Evolutionary conservation across 768 basidiomycete genomes (phyloP), one percentile per base, ranked within the genome.

Genomic region (Suillus weaverae): DNA sequence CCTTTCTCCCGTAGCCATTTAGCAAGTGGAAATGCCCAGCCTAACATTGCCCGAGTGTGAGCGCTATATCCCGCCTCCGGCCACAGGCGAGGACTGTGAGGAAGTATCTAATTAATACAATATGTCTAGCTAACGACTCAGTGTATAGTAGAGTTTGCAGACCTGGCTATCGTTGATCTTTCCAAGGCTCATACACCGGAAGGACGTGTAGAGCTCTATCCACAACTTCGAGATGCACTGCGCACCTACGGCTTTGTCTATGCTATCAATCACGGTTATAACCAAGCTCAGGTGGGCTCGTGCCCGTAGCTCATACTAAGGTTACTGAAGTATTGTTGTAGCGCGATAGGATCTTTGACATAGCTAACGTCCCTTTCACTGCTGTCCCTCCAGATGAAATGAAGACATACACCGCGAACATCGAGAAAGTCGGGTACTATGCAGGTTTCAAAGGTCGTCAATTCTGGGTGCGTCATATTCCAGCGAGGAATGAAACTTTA

Each of bases 231-330:
- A n/a, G 62, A 63, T 26, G 62, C 62, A 2, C 38, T 61, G 38
- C 59, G 62, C 39, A 41, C 60, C 13, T 38, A 72, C 39, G 80
- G 80, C 2, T 85, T 85, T 71, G 80, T 84, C 69, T 85, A 83
- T 64, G 79, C 81, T 22, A 71, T 83, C 41, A 83, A 84, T 62
- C 84, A 85, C 67, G 84, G 84, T 16, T 77, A 80, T 57, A 80
- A 79, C 0, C 69, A 70, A 48, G 77, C 77, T 32, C 77, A 81
- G 73, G 84, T 81, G 44, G 66, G 64, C 39, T n/a, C 4, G 18
- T 18, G 16, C 14, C n/a, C 7, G 30, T 36, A 16, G 26, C 30
- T n/a, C 32, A 26, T 39, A 11, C 22, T n/a, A 16, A 18, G 18
- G 20, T 35, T 20, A 51, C 33, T 60, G 36, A 36, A 57, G 5